Base-by-base conservation (phyloP, 768 basidiomycete species). In the Auriscalpium vulgare region DNA sequence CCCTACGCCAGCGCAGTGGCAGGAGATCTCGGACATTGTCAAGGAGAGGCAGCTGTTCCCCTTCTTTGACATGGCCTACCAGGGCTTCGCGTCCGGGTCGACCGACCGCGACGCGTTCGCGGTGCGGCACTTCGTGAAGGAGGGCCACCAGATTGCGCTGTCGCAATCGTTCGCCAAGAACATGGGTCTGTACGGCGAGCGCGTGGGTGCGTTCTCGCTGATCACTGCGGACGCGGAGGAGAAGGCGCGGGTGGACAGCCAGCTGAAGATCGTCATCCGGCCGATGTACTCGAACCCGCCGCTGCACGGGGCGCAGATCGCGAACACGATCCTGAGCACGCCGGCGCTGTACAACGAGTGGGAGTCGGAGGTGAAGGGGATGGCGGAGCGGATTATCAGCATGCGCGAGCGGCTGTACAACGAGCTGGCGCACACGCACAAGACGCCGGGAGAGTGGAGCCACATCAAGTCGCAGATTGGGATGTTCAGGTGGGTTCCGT, bases 61-160 rank as follows among this genome's bases (percentile, higher is more conserved):
- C 52, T 93, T 97, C 84, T 97, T 98, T 71, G 97, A 99, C 74
- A 97, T 97, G 94, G 95, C 97, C 14, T 99, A 99, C 77, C 93
- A 97, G 73, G 97, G 97, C 51, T 99, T 99, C 70, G 95, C 97
- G 37, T 97, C 95, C 21, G 97, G 97, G 51, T 85, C 85, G 51
- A 93, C 91, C 61, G 70, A 85, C 62, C 85, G 84, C 55, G 97
- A 99, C 67, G 97, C 95, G 10, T 95, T 91, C 71, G 93, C 95
- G 36, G 84, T 97, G 56, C 89, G 95, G 62, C 84, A 95, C 75
- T 98, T 99, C 69, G 89, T 95, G 53, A 77, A 84, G 17, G 77
- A 92, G 69, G 91, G 92, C 21, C 94, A 97, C 74, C 87, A 94
- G 67, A 72, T 95, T 63, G 89, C 94, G 34, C 81, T 98, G 23